Percentiles rank a stretch among this genome's conserved stretches.
Evolutionary conservation across 768 basidiomycete genomes (phyloP).

Genomic region (Lanmaoa rubissima): DNA sequence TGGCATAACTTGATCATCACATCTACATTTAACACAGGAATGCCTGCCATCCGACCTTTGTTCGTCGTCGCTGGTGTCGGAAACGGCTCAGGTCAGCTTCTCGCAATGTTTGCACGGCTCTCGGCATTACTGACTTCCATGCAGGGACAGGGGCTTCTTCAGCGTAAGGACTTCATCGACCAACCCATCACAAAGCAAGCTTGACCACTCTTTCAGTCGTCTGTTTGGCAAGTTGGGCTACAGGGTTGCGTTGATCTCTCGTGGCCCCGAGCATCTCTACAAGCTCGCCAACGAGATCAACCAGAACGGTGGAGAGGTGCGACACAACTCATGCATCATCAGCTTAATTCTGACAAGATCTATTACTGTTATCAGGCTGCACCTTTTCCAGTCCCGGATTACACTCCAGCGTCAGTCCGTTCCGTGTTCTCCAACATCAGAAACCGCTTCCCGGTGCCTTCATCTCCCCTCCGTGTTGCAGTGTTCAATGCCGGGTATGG

Average conservation of each 20-base stretch:
- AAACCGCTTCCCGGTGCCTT: conserved; percentile 42
- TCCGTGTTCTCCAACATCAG: conserved; percentile 48
- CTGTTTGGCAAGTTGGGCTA: conserved; percentile 63
- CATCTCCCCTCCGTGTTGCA: conserved; percentile 55
- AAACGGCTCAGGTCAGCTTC: conserved; percentile 35
- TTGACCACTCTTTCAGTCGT: conserved; percentile 39
- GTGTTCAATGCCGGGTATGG: conserved; percentile 61
- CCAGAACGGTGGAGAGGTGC: conserved; percentile 55
- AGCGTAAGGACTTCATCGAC: conserved; percentile 41
- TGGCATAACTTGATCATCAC: neutral
- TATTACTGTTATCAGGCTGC: conserved; percentile 43
- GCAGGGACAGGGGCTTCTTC: conserved; percentile 57
- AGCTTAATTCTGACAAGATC: neutral
- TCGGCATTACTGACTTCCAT: neutral
- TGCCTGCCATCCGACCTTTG: conserved; percentile 44
- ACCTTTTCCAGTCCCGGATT: conserved; percentile 52
- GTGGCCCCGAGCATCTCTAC: conserved; percentile 51
- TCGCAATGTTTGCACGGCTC: neutral
- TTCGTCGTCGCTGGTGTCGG: conserved; percentile 59
- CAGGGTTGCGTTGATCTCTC: conserved; percentile 62
- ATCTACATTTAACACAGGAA: conserved; percentile 6
- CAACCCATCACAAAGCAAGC: neutral
- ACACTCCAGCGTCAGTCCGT: conserved; percentile 50
- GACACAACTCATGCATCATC: conserved; percentile 6
- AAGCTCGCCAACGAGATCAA: conserved; percentile 55